Evolutionary conservation across 345 rosid species (phyloP).

Genomic region (Moringa oleifera): DNA sequence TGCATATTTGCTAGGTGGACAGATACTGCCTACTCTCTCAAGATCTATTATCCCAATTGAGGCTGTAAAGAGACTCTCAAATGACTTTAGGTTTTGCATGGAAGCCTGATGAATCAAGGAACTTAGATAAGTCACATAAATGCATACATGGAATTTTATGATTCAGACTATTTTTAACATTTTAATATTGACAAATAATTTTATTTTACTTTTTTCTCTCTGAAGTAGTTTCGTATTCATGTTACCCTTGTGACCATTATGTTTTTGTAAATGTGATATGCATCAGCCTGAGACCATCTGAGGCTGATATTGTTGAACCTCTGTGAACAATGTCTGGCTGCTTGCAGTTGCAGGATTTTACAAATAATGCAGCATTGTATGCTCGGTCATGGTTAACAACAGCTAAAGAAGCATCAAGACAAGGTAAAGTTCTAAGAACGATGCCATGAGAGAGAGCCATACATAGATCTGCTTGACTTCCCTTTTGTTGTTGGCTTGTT

Average conservation of each 20-base stretch:
- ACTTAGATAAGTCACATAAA: not conserved
- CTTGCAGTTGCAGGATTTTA: slow-evolving; percentile 63
- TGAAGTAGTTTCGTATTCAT: not conserved
- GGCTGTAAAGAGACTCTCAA: not conserved
- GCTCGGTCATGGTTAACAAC: slow-evolving; percentile 65
- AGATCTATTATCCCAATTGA: too few relatives aligned
- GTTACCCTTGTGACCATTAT: not conserved
- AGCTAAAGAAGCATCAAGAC: slow-evolving; percentile 67
- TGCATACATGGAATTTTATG: not conserved
- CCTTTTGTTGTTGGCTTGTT: not conserved
- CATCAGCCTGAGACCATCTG: not conserved
- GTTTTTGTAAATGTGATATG: not conserved
- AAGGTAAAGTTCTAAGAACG: slow-evolving; percentile 32
- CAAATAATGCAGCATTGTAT: slow-evolving; percentile 55
- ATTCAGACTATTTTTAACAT: not conserved
- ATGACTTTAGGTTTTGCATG: not conserved
- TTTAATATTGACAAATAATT: not conserved
- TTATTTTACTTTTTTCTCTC: not conserved
- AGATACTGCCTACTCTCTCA: not conserved
- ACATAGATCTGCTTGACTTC: slow-evolving; percentile 4
- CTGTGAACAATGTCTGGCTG: slow-evolving; percentile 14
- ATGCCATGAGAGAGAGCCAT: not conserved
- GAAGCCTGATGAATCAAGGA: not conserved
- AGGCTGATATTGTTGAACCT: not conserved
- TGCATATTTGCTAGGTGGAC: not conserved